Evolutionary conservation across 148 eudicot species (phyloP), one percentile per base, ranked within the genome.

Genomic region (Heliamphora exappendiculata): DNA sequence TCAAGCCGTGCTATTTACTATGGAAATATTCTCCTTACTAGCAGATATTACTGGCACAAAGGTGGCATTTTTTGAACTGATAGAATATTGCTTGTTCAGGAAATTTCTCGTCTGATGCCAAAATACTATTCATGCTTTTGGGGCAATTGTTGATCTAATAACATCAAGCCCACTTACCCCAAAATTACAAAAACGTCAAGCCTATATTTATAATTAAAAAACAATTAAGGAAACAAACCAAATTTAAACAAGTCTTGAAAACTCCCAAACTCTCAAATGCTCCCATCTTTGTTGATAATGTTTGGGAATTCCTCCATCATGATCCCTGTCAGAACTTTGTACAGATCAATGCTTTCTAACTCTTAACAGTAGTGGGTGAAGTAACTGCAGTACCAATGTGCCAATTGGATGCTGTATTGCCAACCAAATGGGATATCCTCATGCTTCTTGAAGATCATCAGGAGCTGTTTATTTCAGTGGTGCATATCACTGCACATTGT

Each of bases 341-440:
- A 24, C 22, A 44, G 73, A 80, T 45, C 82, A 58, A 77, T 91
- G 85, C 81, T 91, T 20, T 74, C 50, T 45, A 88, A 87, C 79
- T 41, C 67, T n/a, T 29, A 68, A 29, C 54, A 69, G 8, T 47
- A 31, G 44, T 14, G 42, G 59, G 28, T 70, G 55, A 76, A 60
- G 36, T 19, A 47, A 45, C 58, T 49, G 58, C 58, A 49, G 37
- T 28, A 37, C 9, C 19, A 10, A 24, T 6, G 14, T 69, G 14
- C 14, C 28, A 47, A 11, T 69, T 47, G 51, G 54, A 36, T 17
- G 29, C 36, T 8, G 0, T 51, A 51, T 71, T 71, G 39, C 17
- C 73, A 3, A 57, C 50, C 0, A 11, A 60, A 60, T 58, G 65
- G 65, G 33, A 60, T 28, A 1, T 1, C 3, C 65, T 64, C n/a